Percentiles rank a stretch among this genome's conserved stretches.
These are phyloP conservation scores for Tothia fuscella DNA, from an alignment of 2,329 filamentous ascomycete species.

Conservation along the genomic window DNA sequence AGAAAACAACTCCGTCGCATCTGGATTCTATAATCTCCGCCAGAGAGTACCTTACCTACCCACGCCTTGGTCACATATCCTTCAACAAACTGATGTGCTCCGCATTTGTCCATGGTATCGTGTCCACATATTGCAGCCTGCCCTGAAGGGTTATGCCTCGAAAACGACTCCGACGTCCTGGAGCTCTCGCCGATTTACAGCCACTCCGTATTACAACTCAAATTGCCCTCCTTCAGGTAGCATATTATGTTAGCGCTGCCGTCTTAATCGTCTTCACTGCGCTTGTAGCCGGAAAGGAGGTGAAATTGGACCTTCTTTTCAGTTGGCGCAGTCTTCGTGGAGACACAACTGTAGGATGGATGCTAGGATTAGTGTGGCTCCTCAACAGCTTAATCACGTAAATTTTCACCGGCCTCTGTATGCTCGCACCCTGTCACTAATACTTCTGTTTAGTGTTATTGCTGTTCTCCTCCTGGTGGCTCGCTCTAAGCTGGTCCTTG, in stretches of 20 bases:
- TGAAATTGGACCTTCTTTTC: slow-evolving; percentile 47
- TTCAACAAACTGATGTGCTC: too few species aligned
- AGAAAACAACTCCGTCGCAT: too few species aligned
- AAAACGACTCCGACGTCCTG: slow-evolving; percentile 50
- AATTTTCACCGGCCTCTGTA: slow-evolving; percentile 17
- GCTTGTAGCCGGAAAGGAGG: slow-evolving; percentile 49
- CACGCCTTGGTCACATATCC: too few species aligned
- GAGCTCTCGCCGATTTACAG: slow-evolving; percentile 53
- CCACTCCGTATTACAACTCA: slow-evolving; percentile 56
- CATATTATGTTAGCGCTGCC: slow-evolving; percentile 51
- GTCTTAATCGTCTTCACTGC: slow-evolving; percentile 56
- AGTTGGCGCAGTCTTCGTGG: slow-evolving; percentile 53
- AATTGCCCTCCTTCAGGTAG: slow-evolving; percentile 51
- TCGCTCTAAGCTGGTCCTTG: slow-evolving; percentile 85
- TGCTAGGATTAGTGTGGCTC: slow-evolving; percentile 55
- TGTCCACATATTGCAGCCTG: too few species aligned
- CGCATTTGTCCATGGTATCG: too few species aligned
- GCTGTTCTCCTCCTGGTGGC: slow-evolving; percentile 74
- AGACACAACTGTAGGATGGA: slow-evolving; percentile 60
- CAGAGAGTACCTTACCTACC: too few species aligned
- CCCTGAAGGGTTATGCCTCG: slow-evolving; percentile 35
- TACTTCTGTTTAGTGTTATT: slow-evolving; percentile 52
- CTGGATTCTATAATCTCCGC: too few species aligned
- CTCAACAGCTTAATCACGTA: slow-evolving; percentile 54
- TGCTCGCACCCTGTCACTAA: not conserved